Evolutionary conservation across 108 stramenopile species (phyloP).

Genomic region (Ochromonas danica): DNA sequence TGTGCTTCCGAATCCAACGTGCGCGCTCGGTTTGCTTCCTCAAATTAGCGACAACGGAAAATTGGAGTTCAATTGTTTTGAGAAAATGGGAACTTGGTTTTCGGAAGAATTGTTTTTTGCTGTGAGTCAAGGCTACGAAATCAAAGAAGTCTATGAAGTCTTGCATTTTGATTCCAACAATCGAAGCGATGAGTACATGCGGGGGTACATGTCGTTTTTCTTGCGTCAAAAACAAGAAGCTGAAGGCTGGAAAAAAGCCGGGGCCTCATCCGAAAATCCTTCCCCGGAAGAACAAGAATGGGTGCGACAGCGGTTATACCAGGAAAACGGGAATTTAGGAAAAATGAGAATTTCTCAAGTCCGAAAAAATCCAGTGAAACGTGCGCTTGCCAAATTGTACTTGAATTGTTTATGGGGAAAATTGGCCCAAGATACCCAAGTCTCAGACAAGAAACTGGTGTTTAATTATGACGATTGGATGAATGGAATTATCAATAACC

Average conservation of each 20-base stretch:
- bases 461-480: slow-evolving; percentile 17
- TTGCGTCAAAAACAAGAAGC: slow-evolving; percentile 15
- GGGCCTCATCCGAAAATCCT: slow-evolving; percentile 13
- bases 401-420: slow-evolving; percentile 17
- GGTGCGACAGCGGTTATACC: slow-evolving; percentile 13
- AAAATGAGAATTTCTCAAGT: slow-evolving; percentile 17
- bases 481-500: slow-evolving; percentile 17
- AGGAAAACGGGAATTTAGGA: slow-evolving; percentile 15
- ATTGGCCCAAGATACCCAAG: slow-evolving; percentile 14
- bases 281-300: slow-evolving; percentile 14
- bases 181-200: slow-evolving; percentile 14
- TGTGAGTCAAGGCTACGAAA: slow-evolving; percentile 15
- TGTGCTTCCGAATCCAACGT: slow-evolving; percentile 14
- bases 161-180: slow-evolving; percentile 17
- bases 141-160: slow-evolving; percentile 16
- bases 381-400: slow-evolving; percentile 14
- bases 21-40: slow-evolving; percentile 12
- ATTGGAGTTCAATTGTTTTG: slow-evolving; percentile 17
- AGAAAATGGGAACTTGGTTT: slow-evolving; percentile 16
- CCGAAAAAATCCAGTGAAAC: slow-evolving; percentile 15
- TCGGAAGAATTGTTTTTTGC: slow-evolving; percentile 16
- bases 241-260: slow-evolving; percentile 14
- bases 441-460: slow-evolving; percentile 15
- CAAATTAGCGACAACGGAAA: slow-evolving; percentile 15
- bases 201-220: slow-evolving; percentile 14